phyloP scores from a whole-genome alignment of 345 rosid species.

The Ailanthus altissimus region DNA sequence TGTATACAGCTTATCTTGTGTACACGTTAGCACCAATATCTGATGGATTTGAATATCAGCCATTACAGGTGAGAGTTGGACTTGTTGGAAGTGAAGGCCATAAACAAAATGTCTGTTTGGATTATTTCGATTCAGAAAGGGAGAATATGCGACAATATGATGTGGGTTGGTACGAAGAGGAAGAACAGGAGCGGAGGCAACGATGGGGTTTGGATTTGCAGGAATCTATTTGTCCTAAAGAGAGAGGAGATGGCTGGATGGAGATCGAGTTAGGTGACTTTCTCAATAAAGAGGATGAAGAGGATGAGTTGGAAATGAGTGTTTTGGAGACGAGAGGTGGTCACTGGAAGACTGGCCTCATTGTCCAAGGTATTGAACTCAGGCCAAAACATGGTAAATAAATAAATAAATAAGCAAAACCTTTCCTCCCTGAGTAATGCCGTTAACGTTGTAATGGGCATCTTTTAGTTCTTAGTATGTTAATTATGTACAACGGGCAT shows the following conservation, averaged over 20 bases:
- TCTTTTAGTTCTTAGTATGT: neutral
- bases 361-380: slow-evolving; percentile 60
- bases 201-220: neutral
- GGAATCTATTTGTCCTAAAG: slow-evolving; percentile 26
- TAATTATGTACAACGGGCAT: no score
- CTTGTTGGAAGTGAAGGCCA: slow-evolving; percentile 25
- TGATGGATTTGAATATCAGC: slow-evolving; percentile 42
- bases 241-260: slow-evolving; percentile 66
- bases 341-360: slow-evolving; percentile 59
- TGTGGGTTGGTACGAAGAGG: no score
- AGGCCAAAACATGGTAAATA: slow-evolving; percentile 45
- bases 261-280: slow-evolving; percentile 64
- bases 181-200: no score
- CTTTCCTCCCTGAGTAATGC: neutral
- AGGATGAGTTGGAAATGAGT: slow-evolving; percentile 46
- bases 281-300: slow-evolving; percentile 28
- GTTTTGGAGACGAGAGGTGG: slow-evolving; percentile 51
- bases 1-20: slow-evolving; percentile 50
- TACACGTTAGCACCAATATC: slow-evolving; percentile 23
- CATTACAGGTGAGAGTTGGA: slow-evolving; percentile 38
- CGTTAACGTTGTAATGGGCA: neutral
- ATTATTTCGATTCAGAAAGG: slow-evolving; percentile 18
- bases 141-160: neutral
- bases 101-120: slow-evolving; percentile 23
- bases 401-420: neutral